Base-by-base conservation (phyloP, 768 basidiomycete species). In the Xerocomellus amylosporus region DNA sequence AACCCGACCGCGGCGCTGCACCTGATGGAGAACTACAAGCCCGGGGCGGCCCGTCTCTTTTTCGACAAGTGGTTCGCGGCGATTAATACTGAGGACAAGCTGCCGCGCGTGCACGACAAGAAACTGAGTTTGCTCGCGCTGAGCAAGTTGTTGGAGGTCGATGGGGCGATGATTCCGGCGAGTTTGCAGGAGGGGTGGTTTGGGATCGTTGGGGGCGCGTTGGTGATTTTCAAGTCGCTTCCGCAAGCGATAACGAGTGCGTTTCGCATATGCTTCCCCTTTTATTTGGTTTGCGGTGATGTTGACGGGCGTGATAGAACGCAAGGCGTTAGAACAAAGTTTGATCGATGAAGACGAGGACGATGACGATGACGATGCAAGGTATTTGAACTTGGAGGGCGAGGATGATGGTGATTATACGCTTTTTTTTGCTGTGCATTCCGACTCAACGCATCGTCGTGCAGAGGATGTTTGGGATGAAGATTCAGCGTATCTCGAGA, bases 91-190 rank as follows among this genome's bases (percentile, higher is more conserved):
- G 74, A 78, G 15, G 75, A 69, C 24, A 79, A 77, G 45, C 78
- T 93, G 34, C 89, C 90, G 13, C 83, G 92, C 19, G 91, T 96
- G 41, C 92, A 96, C 66, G 92, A 95, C 73, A 93, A 93, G 80
- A 92, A 88, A 71, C 74, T 95, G 53, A 83, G 81, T 60, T 82
- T 94, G 52, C 67, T 90, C 53, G 84, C 92, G 10, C 69, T 95
- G 53, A 89, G 86, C 58, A 83, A 85, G 42, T 72, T 94, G 54
- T 74, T 96, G 65, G 90, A 93, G 71, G 73, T 91, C 70, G 76
- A 84, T 13, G 79, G 81, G 2, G 67, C 69, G 9, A 66, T 65
- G 45, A 77, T 90, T 34, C 90, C 88, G 3, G 77, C 77, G 39
- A 68, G 72, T 17, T 71, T 92, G 58, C 77, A 79, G 55, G 83